Evolutionary conservation across 352 stramenopile species (phyloP).

Genomic region (Pythium dissimile): DNA sequence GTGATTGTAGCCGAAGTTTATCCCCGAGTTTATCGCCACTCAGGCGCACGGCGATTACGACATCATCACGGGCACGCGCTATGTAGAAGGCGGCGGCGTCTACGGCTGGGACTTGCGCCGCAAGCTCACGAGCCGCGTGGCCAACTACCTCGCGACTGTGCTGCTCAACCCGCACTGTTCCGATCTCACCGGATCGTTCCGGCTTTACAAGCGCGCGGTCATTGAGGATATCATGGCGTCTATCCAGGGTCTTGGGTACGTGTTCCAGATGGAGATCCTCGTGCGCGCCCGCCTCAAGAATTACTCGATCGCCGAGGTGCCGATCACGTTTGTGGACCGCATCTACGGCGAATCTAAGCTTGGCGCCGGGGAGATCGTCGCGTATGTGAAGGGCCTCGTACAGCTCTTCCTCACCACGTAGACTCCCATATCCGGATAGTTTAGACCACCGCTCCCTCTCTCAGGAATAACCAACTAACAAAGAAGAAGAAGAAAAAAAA

Average conservation of each 20-base stretch:
- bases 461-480: neutral
- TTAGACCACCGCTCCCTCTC: too few species aligned
- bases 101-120: slow-evolving; percentile 95
- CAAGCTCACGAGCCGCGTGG: slow-evolving; percentile 95
- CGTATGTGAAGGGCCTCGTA: slow-evolving; percentile 96
- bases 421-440: too few species aligned
- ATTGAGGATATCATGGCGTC: slow-evolving; percentile 93
- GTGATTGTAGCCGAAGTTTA: slow-evolving; percentile 94
- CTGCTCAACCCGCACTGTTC: slow-evolving; percentile 93
- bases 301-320: slow-evolving; percentile 94
- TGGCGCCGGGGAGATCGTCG: slow-evolving; percentile 96
- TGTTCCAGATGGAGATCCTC: slow-evolving; percentile 99
- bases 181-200: slow-evolving; percentile 97
- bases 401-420: slow-evolving; percentile 95
- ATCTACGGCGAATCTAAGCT: slow-evolving; percentile 99
- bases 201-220: slow-evolving; percentile 95
- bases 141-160: slow-evolving; percentile 97
- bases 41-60: slow-evolving; percentile 81
- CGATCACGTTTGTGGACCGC: slow-evolving; percentile 98
- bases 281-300: slow-evolving; percentile 90
- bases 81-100: slow-evolving; percentile 92
- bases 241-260: slow-evolving; percentile 92
- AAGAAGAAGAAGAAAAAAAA: neutral
- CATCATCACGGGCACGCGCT: slow-evolving; percentile 97
- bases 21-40: slow-evolving; percentile 90